Evolutionary conservation across 805 yeast genomes (phyloP).

Genomic region (Metschnikowia colocasiae): DNA sequence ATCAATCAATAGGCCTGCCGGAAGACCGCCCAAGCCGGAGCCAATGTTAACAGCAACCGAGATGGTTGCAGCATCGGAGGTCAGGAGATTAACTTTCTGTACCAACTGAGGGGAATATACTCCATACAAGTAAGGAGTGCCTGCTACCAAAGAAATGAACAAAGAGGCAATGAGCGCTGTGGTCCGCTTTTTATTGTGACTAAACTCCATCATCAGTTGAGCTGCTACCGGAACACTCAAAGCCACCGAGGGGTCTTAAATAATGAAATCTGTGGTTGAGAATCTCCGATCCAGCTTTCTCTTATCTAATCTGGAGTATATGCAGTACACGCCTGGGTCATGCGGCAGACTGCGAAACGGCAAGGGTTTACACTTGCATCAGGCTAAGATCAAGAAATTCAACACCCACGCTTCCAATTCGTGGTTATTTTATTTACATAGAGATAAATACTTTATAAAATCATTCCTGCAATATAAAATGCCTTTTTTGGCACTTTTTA

Average conservation of each 20-base stretch:
- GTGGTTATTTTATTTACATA: too few relatives aligned
- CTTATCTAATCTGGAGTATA: not conserved
- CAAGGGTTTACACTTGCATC: not conserved
- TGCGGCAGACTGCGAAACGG: not conserved
- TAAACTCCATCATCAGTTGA: not conserved
- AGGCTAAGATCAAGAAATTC: not conserved
- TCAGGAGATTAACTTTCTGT: conserved; percentile 50
- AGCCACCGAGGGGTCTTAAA: not conserved
- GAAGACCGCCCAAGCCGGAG: conserved; percentile 62
- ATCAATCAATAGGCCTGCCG: conserved; percentile 70
- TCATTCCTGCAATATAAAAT: too few relatives aligned
- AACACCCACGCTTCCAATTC: not conserved
- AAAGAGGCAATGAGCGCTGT: conserved; percentile 30
- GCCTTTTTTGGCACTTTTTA: too few relatives aligned
- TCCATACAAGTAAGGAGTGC: conserved; percentile 73
- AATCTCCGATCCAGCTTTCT: not conserved
- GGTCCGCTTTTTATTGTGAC: conserved; percentile 1
- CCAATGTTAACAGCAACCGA: conserved; percentile 60
- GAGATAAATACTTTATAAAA: too few relatives aligned
- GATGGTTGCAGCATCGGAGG: conserved; percentile 59
- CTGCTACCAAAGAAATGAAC: conserved; percentile 62
- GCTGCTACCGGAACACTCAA: not conserved
- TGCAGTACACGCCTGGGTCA: not conserved
- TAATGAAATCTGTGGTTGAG: not conserved
- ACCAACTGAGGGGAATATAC: conserved; percentile 74